phyloP scores from a whole-genome alignment of 768 basidiomycete species.

The Boletus patriciae region DNA sequence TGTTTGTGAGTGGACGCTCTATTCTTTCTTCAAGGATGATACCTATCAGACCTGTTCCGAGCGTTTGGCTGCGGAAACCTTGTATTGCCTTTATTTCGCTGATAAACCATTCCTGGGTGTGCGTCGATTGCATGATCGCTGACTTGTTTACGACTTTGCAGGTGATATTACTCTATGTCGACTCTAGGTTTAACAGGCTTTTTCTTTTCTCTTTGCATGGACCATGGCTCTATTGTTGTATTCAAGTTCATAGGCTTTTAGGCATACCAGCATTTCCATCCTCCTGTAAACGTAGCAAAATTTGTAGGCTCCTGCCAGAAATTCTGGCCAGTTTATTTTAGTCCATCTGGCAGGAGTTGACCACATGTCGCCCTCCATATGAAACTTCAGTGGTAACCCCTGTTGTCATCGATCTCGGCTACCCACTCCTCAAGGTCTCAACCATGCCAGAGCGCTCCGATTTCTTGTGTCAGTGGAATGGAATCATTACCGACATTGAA shows the following conservation, averaged over 20 bases:
- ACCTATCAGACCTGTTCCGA: conserved; percentile 81
- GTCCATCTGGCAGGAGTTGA: neutral
- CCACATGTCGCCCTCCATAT: neutral
- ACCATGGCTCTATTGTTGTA: conserved; percentile 18
- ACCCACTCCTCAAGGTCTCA: neutral
- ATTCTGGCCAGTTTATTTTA: neutral
- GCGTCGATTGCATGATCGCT: neutral
- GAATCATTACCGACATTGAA: neutral
- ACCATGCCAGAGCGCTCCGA: neutral
- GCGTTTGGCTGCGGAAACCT: conserved; percentile 52
- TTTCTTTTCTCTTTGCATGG: conserved; percentile 8
- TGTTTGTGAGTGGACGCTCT: conserved; percentile 25
- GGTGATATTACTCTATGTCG: neutral
- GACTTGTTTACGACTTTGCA: conserved; percentile 10
- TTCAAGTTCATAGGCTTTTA: conserved; percentile 3
- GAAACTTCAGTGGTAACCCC: neutral
- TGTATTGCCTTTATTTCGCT: conserved; percentile 64
- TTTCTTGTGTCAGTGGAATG: neutral
- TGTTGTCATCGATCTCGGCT: neutral
- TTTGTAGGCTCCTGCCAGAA: neutral
- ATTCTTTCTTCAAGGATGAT: conserved; percentile 51
- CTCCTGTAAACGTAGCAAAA: conserved; percentile 12
- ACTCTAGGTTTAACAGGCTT: neutral
- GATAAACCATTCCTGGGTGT: conserved; percentile 7
- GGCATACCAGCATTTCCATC: neutral